phyloP scores from a whole-genome alignment of 257 asterid genomes.

The Rubia yunnanensis region DNA sequence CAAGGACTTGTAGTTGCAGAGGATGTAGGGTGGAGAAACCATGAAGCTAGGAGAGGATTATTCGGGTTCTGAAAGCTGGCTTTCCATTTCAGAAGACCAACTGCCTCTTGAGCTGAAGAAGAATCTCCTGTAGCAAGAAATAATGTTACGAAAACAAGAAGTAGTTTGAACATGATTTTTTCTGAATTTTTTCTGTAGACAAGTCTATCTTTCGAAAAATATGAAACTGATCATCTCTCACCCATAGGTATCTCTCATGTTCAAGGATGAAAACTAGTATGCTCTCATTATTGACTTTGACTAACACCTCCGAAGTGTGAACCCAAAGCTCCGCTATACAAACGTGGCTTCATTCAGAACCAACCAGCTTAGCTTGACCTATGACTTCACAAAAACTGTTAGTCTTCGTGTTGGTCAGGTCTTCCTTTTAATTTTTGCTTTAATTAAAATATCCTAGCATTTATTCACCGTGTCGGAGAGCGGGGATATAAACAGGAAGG shows the following conservation, averaged over 20 bases:
- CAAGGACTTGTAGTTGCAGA: constrained; percentile 10
- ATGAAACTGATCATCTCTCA: neutral
- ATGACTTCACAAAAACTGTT: too few relatives aligned
- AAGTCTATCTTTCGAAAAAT: too few relatives aligned
- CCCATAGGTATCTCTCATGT: too few relatives aligned
- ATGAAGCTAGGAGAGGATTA: constrained; percentile 13
- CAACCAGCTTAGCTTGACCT: too few relatives aligned
- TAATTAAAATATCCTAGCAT: constrained; percentile 4
- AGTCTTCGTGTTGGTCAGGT: too few relatives aligned
- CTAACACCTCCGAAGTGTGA: too few relatives aligned
- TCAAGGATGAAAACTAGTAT: too few relatives aligned
- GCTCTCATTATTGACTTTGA: too few relatives aligned
- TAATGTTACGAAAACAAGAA: neutral
- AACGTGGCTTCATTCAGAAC: too few relatives aligned
- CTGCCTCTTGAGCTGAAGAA: constrained; percentile 17
- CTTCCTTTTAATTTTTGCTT: too few relatives aligned
- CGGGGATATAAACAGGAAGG: too few relatives aligned
- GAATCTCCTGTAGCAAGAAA: neutral
- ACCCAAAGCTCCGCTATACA: too few relatives aligned
- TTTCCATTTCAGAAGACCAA: constrained; percentile 18
- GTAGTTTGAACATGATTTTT: neutral
- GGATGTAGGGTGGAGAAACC: constrained; percentile 3
- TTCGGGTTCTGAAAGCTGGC: constrained; percentile 4
- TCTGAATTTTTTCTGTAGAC: neutral
- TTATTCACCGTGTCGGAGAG: neutral